Evolutionary conservation across 2,329 filamentous ascomycete species (phyloP).

Genomic region (Acrodontium crateriforme): DNA sequence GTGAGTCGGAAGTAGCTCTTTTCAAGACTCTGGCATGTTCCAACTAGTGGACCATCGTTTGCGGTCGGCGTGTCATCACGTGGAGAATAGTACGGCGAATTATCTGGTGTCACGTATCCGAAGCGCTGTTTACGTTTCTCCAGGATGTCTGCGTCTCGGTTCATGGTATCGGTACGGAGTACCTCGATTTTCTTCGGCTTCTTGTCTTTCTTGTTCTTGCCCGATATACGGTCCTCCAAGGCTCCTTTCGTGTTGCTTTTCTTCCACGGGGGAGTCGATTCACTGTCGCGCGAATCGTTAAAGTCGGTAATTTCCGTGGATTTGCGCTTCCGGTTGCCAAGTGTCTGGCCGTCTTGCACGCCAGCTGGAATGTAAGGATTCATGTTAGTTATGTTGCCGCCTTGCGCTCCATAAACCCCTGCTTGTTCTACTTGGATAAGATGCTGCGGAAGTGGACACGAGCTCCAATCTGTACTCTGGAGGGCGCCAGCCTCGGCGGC

Average conservation of each 20-base stretch:
- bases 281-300: slow-evolving; percentile 36
- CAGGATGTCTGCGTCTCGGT: slow-evolving; percentile 55
- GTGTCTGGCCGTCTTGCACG: too few relatives aligned
- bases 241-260: slow-evolving; percentile 42
- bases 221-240: slow-evolving; percentile 66
- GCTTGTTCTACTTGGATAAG: slow-evolving; percentile 50
- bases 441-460: slow-evolving; percentile 70
- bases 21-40: slow-evolving; percentile 70
- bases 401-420: slow-evolving; percentile 22
- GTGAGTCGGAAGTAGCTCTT: slow-evolving; percentile 94
- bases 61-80: slow-evolving; percentile 35
- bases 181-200: slow-evolving; percentile 26
- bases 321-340: slow-evolving; percentile 53
- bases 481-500: slow-evolving; percentile 63
- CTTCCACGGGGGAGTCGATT: slow-evolving; percentile 56
- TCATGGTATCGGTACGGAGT: slow-evolving; percentile 9
- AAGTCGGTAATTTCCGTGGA: slow-evolving; percentile 52
- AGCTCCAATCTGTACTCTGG: slow-evolving; percentile 67
- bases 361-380: slow-evolving; percentile 9
- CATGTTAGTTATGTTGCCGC: slow-evolving; percentile 17
- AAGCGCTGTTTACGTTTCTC: slow-evolving; percentile 87
- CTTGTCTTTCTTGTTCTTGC: slow-evolving; percentile 37
- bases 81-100: slow-evolving; percentile 33
- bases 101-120: slow-evolving; percentile 36
- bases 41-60: slow-evolving; percentile 58